These are phyloP conservation scores for Lasiosphaeria ovina DNA, from an alignment of 495 filamentous ascomycete species.

Conservation along the genomic window DNA sequence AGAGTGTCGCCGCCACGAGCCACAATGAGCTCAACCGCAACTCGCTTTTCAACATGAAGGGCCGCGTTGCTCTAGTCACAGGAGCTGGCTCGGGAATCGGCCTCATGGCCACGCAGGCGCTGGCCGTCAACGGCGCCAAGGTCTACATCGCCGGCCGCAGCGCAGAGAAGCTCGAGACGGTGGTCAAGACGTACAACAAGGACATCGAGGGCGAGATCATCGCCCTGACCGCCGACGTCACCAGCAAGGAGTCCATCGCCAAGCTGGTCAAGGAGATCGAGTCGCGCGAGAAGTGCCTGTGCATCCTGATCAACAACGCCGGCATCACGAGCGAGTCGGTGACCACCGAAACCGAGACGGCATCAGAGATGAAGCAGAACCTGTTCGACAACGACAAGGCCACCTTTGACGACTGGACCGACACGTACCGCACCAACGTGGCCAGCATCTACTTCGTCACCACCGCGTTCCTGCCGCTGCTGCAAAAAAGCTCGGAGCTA, in stretches of 20 bases:
- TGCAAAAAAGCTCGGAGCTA: conserved; percentile 43
- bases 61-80: conserved; percentile 61
- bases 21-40: conserved; percentile 49
- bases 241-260: conserved; percentile 69
- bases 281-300: conserved; percentile 63
- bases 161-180: conserved; percentile 32
- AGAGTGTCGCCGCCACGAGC: conserved; percentile 31
- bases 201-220: conserved; percentile 43
- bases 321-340: conserved; percentile 62
- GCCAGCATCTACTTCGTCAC: conserved; percentile 62
- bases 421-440: conserved; percentile 71
- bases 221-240: conserved; percentile 69
- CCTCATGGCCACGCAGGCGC: conserved; percentile 77
- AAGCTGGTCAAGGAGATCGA: conserved; percentile 61
- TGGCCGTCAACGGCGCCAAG: conserved; percentile 74
- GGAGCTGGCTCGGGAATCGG: conserved; percentile 55
- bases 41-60: conserved; percentile 61
- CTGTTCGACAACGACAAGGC: conserved; percentile 37
- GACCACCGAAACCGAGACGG: conserved; percentile 54
- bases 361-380: conserved; percentile 51
- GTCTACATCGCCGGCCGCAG: conserved; percentile 82
- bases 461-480: conserved; percentile 43
- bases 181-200: conserved; percentile 34
- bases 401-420: conserved; percentile 67
- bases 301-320: conserved; percentile 79